These are phyloP conservation scores for Ilex paraguariensis DNA, from an alignment of 305 asterid species.

Conservation along the genomic window DNA sequence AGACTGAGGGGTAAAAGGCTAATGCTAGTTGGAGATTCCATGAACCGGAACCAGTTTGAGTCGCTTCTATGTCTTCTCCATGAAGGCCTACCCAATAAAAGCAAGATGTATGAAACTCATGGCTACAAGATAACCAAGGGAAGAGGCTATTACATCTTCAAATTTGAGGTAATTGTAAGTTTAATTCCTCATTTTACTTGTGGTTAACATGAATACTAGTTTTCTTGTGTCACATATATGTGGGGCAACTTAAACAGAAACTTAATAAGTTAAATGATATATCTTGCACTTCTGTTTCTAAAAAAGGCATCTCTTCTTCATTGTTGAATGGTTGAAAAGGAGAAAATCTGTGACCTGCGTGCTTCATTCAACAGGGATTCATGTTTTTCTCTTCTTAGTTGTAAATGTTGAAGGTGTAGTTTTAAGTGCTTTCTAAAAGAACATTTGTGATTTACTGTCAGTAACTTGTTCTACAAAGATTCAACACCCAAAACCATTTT, in stretches of 20 bases:
- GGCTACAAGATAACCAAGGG: conserved; percentile 89
- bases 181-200: background rate
- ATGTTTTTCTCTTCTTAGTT: background rate
- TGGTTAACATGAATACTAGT: background rate
- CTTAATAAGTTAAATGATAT: background rate
- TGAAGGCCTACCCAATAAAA: conserved; percentile 66
- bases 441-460: no score
- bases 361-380: background rate
- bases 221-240: background rate
- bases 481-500: no score
- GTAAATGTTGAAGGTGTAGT: background rate
- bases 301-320: background rate
- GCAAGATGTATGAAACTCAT: conserved; percentile 78
- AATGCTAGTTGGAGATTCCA: conserved; percentile 94
- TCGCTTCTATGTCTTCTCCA: conserved; percentile 82
- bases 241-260: background rate
- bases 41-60: conserved; percentile 96
- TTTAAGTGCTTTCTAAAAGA: background rate
- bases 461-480: no score
- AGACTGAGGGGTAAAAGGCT: conserved; percentile 81
- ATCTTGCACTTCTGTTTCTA: background rate
- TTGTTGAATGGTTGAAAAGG: background rate
- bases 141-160: conserved; percentile 82
- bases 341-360: background rate
- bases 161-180: conserved; percentile 60